Base-by-base conservation (phyloP, 1,139 yeast species). In the Kodamaea ohmeri region DNA sequence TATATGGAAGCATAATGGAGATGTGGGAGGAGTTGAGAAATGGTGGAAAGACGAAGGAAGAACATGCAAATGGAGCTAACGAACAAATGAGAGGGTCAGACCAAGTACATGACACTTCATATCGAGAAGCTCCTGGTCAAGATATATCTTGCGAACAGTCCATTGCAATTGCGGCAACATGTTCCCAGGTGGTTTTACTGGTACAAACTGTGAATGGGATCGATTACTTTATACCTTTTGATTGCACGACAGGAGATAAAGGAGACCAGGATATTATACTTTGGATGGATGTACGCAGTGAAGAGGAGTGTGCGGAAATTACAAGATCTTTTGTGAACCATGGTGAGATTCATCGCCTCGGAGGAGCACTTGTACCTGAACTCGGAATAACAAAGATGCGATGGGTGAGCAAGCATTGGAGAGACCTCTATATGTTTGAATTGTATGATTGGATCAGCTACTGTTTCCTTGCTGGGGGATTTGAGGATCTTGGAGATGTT, bases 281-380 rank as follows among this genome's bases (percentile, higher is more conserved):
- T 38, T 78, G 84, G 83, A 78, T 78, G 83, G 83, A 78, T 47
- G 60, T 63, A n/a, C 53, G 75, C 36, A 59, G 79, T 5, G 43
- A 38, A 1, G 15, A 2, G 2, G 38, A 34, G 18, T 34, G 38
- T 33, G 4, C 11, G 4, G 36, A 47, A 3, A 71, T 74, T 46
- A 52, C 71, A 2, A 31, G 39, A 2, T 38, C 47, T n/a, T 50
- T 76, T 12, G 71, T 71, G 39, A 17, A 41, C 4, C 36, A 11
- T 8, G 27, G 17, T 2, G 35, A 29, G 12, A 18, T 32, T 4
- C 25, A 31, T 12, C 48, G 51, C 2, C 51, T 73, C 13, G 79
- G 81, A 4, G 80, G 78, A 1, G 52, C 57, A 0, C 65, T 76
- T 28, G 62, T 75, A 3, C 76, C 80, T 0, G 84, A 78, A 48